These are phyloP conservation scores for Linnemannia hyalina DNA, from an alignment of 192 early-diverging fungal genomes.

Conservation along the genomic window DNA sequence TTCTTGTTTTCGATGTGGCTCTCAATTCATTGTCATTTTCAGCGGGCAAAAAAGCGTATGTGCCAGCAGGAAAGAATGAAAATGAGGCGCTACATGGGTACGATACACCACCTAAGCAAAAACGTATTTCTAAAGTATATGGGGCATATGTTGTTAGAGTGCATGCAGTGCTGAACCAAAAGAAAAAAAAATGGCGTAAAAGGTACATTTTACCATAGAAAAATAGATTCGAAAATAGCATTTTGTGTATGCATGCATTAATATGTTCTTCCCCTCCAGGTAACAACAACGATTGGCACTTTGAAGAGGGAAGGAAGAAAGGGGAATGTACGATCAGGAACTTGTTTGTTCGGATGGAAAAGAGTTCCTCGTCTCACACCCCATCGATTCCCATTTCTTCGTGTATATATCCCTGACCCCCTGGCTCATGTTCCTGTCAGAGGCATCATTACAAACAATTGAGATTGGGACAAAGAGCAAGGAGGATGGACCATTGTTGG, in stretches of 20 bases:
- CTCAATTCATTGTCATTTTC: not conserved
- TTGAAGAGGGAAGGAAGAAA: not conserved
- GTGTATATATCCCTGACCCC: not conserved
- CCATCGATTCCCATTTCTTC: not conserved
- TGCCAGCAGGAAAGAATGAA: not conserved
- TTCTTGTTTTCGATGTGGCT: not conserved
- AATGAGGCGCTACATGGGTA: not conserved
- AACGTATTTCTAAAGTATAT: not conserved
- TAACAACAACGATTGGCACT: not conserved
- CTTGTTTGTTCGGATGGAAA: not conserved
- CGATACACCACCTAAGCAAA: not conserved
- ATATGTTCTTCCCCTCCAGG: not conserved
- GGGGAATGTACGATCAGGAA: not conserved
- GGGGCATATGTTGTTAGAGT: not conserved
- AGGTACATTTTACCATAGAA: not conserved
- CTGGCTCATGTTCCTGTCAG: not conserved
- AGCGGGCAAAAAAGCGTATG: not conserved
- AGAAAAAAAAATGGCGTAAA: conserved; percentile 3
- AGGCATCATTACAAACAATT: too few species aligned
- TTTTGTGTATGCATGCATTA: not conserved
- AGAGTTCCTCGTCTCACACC: not conserved
- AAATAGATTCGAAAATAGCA: not conserved
- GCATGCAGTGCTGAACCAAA: not conserved
- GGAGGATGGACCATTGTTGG: too few species aligned
- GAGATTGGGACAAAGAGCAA: too few species aligned